Evolutionary conservation across 345 rosid species (phyloP).

Genomic region (Dipteronia sinensis): DNA sequence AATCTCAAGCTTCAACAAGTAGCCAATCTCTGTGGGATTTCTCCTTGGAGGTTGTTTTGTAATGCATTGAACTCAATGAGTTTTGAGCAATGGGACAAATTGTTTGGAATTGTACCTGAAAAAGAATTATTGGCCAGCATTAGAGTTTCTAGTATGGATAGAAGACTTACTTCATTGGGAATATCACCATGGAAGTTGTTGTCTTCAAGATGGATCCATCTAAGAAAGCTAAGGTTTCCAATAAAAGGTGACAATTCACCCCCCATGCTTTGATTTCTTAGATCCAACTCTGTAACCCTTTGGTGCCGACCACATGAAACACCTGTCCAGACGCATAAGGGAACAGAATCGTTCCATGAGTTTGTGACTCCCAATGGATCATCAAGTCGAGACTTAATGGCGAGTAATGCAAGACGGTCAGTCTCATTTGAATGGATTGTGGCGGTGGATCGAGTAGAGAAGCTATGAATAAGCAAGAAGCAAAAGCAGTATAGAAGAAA

Average conservation of each 20-base stretch:
- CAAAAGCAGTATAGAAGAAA: no score
- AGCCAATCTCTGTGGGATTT: constrained; percentile 2
- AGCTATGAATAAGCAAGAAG: no score
- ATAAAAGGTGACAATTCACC: not conserved
- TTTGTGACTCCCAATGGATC: no score
- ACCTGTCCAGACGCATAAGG: no score
- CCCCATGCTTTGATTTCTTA: no score
- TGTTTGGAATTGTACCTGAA: not conserved
- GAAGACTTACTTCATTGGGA: constrained; percentile 16
- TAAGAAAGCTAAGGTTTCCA: not conserved
- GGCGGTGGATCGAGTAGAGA: no score
- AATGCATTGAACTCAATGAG: not conserved
- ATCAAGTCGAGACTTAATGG: no score
- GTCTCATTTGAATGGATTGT: no score
- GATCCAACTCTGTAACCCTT: no score
- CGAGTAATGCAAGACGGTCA: no score
- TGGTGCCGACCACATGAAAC: no score
- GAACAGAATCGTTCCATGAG: no score
- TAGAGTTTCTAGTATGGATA: constrained; percentile 5
- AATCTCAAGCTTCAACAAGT: not conserved
- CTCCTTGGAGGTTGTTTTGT: constrained; percentile 1
- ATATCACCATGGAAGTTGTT: constrained; percentile 10
- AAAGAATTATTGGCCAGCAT: constrained; percentile 7
- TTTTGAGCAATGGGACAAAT: constrained; percentile 10
- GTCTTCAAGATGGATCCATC: not conserved